Conservation (phyloP, 192 early-diverging fungal species). For the Gamsiella multidivaricata region DNA sequence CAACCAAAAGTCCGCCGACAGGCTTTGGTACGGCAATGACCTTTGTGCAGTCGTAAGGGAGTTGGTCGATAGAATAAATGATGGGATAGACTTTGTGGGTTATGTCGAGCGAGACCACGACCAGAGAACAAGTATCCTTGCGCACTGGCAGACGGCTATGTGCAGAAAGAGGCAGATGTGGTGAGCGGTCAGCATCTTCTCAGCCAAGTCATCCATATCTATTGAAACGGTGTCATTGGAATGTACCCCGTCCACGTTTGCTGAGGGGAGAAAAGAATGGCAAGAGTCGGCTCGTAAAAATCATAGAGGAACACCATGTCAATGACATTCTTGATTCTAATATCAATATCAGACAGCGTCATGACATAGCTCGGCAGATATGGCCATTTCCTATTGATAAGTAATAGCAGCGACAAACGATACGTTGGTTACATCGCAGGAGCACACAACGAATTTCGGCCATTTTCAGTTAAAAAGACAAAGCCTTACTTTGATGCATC, state of each 20-base stretch:
- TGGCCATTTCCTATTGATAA: slow-evolving; percentile 61
- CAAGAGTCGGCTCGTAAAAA: slow-evolving; percentile 94
- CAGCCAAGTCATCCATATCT: neutral
- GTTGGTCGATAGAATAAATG: slow-evolving; percentile 76
- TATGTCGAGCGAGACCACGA: slow-evolving; percentile 90
- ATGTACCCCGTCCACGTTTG: slow-evolving; percentile 88
- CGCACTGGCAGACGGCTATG: slow-evolving; percentile 68
- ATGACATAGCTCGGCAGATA: slow-evolving; percentile 81
- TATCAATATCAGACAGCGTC: slow-evolving; percentile 66
- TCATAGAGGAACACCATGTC: slow-evolving; percentile 93
- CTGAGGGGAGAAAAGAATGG: slow-evolving; percentile 88
- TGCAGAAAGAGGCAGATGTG: neutral
- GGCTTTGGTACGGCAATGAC: slow-evolving; percentile 84
- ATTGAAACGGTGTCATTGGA: neutral
- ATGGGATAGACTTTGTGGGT: slow-evolving; percentile 80
- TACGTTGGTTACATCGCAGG: neutral
- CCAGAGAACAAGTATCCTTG: slow-evolving; percentile 79
- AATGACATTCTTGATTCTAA: slow-evolving; percentile 78
- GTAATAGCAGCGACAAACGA: neutral
- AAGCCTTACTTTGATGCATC: slow-evolving; percentile 64
- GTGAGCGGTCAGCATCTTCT: neutral
- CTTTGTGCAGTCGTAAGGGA: slow-evolving; percentile 86
- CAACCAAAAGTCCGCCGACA: slow-evolving; percentile 85
- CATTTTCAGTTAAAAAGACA: neutral
- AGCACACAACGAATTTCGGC: neutral